Percentiles rank a stretch among this genome's conserved stretches.
Evolutionary conservation across 805 yeast species (phyloP).

Genomic region (Metschnikowia hibisci): DNA sequence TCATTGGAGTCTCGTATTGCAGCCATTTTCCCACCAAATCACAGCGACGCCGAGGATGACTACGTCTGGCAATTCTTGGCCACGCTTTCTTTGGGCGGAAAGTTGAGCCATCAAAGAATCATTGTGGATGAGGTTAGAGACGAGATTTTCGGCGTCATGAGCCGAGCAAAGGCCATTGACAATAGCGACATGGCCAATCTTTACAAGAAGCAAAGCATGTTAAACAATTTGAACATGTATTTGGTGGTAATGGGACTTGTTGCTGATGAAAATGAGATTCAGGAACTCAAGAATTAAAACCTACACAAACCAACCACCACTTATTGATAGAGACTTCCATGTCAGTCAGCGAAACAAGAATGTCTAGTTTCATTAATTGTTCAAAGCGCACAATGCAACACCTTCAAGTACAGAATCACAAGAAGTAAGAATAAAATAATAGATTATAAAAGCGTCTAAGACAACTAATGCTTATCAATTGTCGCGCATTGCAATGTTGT

Average conservation of each 20-base stretch:
- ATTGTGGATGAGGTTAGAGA: constrained; percentile 93
- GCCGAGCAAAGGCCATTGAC: constrained; percentile 62
- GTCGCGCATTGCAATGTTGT: too few relatives aligned
- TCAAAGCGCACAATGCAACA: too few relatives aligned
- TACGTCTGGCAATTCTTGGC: constrained; percentile 98
- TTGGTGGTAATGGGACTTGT: constrained; percentile 94
- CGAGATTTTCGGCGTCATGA: constrained; percentile 85
- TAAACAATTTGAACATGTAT: constrained; percentile 83
- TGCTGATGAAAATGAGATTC: constrained; percentile 85
- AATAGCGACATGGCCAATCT: constrained; percentile 44
- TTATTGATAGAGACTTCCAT: too few relatives aligned
- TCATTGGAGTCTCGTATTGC: constrained; percentile 73
- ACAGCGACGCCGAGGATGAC: constrained; percentile 50
- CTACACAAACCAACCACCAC: too few relatives aligned
- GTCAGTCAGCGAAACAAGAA: too few relatives aligned
- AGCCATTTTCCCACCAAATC: constrained; percentile 73
- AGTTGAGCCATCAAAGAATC: constrained; percentile 83
- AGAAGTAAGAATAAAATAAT: too few relatives aligned
- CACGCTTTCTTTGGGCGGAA: constrained; percentile 86
- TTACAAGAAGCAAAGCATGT: constrained; percentile 52
- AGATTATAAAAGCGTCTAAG: too few relatives aligned
- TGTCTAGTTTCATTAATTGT: too few relatives aligned
- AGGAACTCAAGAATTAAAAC: constrained; percentile 49
- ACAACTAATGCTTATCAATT: too few relatives aligned
- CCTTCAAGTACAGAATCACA: too few relatives aligned